Conservation (phyloP, 2,329 filamentous ascomycete genomes). For the Endothia cerciana region DNA sequence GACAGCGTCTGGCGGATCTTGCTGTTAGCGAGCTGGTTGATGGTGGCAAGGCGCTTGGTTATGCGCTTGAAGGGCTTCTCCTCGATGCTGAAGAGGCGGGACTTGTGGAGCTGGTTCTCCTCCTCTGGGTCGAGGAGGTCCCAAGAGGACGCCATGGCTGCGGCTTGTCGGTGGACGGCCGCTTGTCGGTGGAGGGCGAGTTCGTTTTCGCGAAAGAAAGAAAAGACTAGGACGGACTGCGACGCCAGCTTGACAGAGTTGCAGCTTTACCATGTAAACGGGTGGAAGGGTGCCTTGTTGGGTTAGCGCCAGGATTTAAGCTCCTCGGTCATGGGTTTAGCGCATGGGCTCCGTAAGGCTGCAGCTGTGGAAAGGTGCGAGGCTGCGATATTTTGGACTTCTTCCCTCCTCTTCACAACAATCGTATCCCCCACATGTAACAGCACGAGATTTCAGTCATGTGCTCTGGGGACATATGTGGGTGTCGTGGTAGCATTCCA, state of each 20-base stretch:
- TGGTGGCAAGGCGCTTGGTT: conserved; percentile 75
- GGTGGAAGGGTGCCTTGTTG: not conserved
- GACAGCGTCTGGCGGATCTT: conserved; percentile 61
- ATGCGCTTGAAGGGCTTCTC: conserved; percentile 91
- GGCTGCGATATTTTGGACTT: not conserved
- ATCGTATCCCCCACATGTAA: no score
- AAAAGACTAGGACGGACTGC: not conserved
- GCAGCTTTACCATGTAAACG: not conserved
- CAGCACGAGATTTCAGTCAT: not conserved
- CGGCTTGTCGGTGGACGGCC: not conserved
- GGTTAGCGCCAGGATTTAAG: not conserved
- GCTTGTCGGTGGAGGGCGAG: not conserved
- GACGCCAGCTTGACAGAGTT: not conserved
- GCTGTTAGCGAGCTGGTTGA: conserved; percentile 64
- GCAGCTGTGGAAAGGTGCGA: not conserved
- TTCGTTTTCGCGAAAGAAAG: not conserved
- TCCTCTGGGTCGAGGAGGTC: conserved; percentile 73
- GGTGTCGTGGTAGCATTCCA: not conserved
- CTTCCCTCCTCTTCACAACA: not conserved
- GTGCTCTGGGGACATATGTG: not conserved
- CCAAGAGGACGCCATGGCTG: conserved; percentile 54
- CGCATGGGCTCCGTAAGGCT: not conserved
- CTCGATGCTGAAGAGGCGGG: conserved; percentile 85
- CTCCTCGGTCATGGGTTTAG: not conserved
- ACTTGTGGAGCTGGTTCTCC: conserved; percentile 84